phyloP scores from a whole-genome alignment of 345 rosid genomes.

The Brassica rapa region DNA sequence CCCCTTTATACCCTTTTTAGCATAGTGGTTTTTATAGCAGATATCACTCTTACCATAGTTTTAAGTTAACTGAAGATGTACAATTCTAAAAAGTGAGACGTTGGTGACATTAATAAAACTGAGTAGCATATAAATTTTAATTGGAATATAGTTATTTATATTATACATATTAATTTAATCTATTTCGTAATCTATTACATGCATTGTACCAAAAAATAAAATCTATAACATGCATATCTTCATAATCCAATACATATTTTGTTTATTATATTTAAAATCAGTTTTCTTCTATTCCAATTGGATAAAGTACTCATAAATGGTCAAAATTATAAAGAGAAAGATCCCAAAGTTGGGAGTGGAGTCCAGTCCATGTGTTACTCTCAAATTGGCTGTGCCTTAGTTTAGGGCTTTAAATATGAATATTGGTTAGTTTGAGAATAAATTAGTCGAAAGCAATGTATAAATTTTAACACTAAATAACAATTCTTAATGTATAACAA shows the following conservation, averaged over 20 bases:
- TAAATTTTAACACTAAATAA: constrained; percentile 1
- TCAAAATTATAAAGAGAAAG: constrained; percentile 1
- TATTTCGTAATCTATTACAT: no score
- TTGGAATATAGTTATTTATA: no score
- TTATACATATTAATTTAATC: background rate
- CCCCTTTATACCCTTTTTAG: no score
- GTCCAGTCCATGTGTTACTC: constrained; percentile 34
- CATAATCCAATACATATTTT: background rate
- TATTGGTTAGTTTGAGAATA: background rate
- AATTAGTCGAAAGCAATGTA: constrained; percentile 5
- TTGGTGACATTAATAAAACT: no score
- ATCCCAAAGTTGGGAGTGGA: constrained; percentile 24
- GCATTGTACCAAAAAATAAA: no score
- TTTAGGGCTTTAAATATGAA: constrained; percentile 12
- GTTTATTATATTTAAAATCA: background rate
- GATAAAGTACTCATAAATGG: constrained; percentile 21
- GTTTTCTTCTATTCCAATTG: background rate
- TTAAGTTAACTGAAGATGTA: no score
- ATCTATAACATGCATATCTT: no score
- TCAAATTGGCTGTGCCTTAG: constrained; percentile 21
- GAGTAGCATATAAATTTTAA: no score
- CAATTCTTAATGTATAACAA: background rate
- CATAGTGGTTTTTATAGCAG: no score
- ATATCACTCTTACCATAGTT: no score
- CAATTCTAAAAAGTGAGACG: no score